A percentile compares a stretch with the other conserved stretches of the same genome.
These are phyloP conservation scores for Lactarius trivialis DNA, from an alignment of 768 basidiomycete species.

Conservation along the genomic window DNA sequence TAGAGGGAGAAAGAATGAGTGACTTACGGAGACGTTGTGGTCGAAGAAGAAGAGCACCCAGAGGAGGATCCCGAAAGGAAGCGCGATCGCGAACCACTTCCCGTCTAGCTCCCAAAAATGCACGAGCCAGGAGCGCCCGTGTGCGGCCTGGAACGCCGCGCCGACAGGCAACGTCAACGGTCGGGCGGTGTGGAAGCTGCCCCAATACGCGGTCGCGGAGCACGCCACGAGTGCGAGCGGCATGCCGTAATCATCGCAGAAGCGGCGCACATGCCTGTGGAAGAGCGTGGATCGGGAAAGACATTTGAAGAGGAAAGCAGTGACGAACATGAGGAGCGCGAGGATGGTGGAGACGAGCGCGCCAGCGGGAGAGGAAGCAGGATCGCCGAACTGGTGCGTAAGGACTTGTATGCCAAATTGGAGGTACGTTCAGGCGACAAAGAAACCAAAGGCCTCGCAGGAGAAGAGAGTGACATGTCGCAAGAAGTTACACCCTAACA, in stretches of 20 bases:
- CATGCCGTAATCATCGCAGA: conserved; percentile 87
- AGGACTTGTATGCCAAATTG: conserved; percentile 87
- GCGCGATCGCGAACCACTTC: conserved; percentile 84
- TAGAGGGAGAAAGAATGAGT: not conserved
- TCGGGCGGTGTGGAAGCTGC: conserved; percentile 54
- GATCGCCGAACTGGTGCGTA: conserved; percentile 55
- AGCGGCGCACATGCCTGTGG: conserved; percentile 65
- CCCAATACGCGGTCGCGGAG: conserved; percentile 84
- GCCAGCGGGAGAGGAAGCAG: conserved; percentile 37
- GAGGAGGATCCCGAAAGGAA: conserved; percentile 83
- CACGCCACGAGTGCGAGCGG: conserved; percentile 73
- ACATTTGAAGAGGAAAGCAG: conserved; percentile 66
- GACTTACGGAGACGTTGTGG: conserved; percentile 81
- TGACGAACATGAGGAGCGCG: conserved; percentile 69
- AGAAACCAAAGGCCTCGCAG: conserved; percentile 90
- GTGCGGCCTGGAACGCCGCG: conserved; percentile 62
- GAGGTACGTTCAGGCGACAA: conserved; percentile 84
- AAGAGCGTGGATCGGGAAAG: conserved; percentile 60
- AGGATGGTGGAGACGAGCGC: conserved; percentile 62
- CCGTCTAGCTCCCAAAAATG: conserved; percentile 82
- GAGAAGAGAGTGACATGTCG: conserved; percentile 85
- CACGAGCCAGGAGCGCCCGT: conserved; percentile 76
- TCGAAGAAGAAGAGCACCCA: conserved; percentile 96
- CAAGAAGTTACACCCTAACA: conserved; percentile 71
- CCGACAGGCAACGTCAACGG: conserved; percentile 64